A percentile compares a stretch with the other conserved stretches of the same genome.
Conservation (phyloP, 768 basidiomycete genomes). For the Lactarius tabidus region DNA sequence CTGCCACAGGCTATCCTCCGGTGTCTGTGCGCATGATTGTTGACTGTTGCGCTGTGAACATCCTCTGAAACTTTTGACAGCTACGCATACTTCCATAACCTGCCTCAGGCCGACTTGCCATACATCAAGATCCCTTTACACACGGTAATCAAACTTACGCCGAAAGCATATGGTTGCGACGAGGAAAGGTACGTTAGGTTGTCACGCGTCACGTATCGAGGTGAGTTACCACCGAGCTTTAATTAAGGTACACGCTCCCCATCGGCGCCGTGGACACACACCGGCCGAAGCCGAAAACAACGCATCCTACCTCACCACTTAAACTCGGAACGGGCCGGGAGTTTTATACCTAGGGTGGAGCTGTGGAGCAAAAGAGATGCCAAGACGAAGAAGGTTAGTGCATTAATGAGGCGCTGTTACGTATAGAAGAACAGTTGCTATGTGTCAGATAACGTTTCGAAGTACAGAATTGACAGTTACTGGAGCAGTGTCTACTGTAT, state of each 20-base stretch:
- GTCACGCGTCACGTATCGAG: neutral
- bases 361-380: constrained; percentile 6
- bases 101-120: constrained; percentile 89
- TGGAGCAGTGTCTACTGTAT: neutral
- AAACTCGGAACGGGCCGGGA: constrained; percentile 24
- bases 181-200: constrained; percentile 85
- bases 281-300: constrained; percentile 50
- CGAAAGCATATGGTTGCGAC: constrained; percentile 97
- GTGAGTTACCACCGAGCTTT: neutral
- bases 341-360: constrained; percentile 23
- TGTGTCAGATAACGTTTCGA: neutral
- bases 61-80: constrained; percentile 36
- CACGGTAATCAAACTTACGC: constrained; percentile 97
- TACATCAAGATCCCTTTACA: constrained; percentile 98
- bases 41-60: neutral
- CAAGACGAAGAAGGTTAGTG: neutral
- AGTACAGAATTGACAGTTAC: neutral
- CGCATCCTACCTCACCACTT: constrained; percentile 18
- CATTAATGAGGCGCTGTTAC: neutral
- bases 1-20: constrained; percentile 63
- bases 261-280: constrained; percentile 95
- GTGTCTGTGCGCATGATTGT: constrained; percentile 51
- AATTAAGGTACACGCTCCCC: constrained; percentile 72
- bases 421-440: neutral
- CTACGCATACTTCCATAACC: constrained; percentile 95